Evolutionary conservation across 805 yeast genomes (phyloP).

Genomic region (Kodamaea jinghongensis): DNA sequence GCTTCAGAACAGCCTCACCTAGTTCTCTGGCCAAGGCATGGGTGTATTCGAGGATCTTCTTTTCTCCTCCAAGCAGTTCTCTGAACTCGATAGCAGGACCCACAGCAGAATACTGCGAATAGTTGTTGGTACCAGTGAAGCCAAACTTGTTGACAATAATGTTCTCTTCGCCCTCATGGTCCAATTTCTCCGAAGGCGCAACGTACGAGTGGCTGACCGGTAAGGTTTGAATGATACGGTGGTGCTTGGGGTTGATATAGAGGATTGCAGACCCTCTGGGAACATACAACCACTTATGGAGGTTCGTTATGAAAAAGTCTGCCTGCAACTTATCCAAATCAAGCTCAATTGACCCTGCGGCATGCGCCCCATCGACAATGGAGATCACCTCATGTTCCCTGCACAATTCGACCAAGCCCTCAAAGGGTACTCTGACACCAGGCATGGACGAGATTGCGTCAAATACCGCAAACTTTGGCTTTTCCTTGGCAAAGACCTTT

Average conservation of each 20-base stretch:
- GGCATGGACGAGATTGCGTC: constrained; percentile 67
- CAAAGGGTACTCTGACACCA: constrained; percentile 56
- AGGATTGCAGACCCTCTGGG: constrained; percentile 59
- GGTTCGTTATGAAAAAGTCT: constrained; percentile 59
- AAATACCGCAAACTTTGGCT: constrained; percentile 46
- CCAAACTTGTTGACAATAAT: constrained; percentile 46
- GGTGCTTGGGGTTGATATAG: constrained; percentile 54
- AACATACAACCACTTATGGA: constrained; percentile 67
- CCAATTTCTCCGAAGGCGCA: constrained; percentile 26
- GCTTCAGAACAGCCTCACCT: constrained; percentile 35
- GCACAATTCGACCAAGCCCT: constrained; percentile 45
- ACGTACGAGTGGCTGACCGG: constrained; percentile 54
- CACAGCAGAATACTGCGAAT: constrained; percentile 40
- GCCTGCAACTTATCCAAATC: constrained; percentile 45
- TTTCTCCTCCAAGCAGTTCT: constrained; percentile 60
- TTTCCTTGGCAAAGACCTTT: constrained; percentile 17
- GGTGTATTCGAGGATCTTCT: constrained; percentile 48
- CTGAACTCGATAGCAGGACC: constrained; percentile 52
- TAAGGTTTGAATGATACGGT: constrained; percentile 48
- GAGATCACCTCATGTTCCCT: constrained; percentile 46
- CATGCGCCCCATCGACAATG: constrained; percentile 75
- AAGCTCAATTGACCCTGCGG: constrained; percentile 51
- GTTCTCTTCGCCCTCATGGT: constrained; percentile 16
- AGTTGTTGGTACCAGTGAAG: constrained; percentile 16
- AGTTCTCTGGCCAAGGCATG: constrained; percentile 43